Percentiles rank a stretch among this genome's conserved stretches.
phyloP scores from a whole-genome alignment of 2,329 filamentous ascomycete species.

The Aureobasidium mangrovei region DNA sequence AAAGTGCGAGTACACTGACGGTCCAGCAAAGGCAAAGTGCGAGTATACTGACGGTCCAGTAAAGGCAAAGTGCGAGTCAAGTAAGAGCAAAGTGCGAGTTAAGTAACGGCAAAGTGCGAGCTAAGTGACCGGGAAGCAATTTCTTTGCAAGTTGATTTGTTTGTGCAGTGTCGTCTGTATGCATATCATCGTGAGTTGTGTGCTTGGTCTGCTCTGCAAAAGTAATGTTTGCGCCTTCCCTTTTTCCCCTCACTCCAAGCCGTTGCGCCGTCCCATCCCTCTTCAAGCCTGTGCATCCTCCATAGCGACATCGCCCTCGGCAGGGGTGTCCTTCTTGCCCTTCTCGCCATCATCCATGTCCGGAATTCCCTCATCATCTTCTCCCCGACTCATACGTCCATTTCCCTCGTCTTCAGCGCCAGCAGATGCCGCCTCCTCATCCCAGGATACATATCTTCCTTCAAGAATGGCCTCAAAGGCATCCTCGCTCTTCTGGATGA shows the following conservation, averaged over 20 bases:
- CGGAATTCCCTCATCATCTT: not conserved
- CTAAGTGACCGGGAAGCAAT: no score
- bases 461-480: slow-evolving; percentile 1
- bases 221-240: no score
- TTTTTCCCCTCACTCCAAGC: no score
- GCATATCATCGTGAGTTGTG: slow-evolving; percentile 1
- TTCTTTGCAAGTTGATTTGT: not conserved
- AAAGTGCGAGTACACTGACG: no score
- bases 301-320: not conserved
- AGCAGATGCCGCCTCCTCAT: not conserved
- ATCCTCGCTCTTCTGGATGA: slow-evolving; percentile 1
- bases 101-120: no score
- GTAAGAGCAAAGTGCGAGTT: no score
- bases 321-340: not conserved
- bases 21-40: no score
- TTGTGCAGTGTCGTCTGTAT: not conserved
- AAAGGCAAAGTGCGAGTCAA: no score
- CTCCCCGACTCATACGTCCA: not conserved
- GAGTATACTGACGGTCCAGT: no score
- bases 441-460: not conserved
- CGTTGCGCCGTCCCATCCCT: no score
- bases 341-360: not conserved
- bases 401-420: not conserved
- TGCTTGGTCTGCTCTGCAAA: not conserved
- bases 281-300: not conserved